phyloP scores from a whole-genome alignment of 73 alveolate species.

The Paramecium sexaurelia region DNA sequence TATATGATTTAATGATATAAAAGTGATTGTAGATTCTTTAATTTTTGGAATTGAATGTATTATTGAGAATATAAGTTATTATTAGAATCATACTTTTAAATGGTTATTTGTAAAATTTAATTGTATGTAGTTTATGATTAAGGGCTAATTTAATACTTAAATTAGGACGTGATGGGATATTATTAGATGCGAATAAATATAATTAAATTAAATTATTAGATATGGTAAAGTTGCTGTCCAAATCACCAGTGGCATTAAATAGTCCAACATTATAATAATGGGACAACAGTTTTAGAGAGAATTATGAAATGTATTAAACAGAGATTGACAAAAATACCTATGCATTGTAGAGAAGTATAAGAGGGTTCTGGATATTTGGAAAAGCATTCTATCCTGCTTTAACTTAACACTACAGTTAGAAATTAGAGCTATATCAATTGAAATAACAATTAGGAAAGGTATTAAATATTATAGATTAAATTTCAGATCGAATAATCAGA shows the following conservation, averaged over 20 bases:
- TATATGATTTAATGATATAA: too few species aligned
- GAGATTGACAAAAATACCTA: constrained; percentile 22
- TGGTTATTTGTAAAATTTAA: not conserved
- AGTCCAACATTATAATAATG: constrained; percentile 1
- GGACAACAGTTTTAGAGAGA: constrained; percentile 36
- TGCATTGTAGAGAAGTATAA: constrained; percentile 35
- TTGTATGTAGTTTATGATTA: not conserved
- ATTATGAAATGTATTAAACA: not conserved
- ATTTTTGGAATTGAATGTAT: not conserved
- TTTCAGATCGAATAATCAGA: constrained; percentile 25
- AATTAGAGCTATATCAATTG: not conserved
- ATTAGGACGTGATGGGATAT: not conserved
- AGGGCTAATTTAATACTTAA: not conserved
- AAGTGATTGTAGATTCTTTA: too few species aligned
- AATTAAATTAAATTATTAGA: not conserved
- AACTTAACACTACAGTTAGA: not conserved
- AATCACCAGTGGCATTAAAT: constrained; percentile 46
- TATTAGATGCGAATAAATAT: not conserved
- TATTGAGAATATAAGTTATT: not conserved
- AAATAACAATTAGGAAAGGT: constrained; percentile 40
- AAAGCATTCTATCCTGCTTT: constrained; percentile 18
- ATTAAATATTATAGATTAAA: not conserved
- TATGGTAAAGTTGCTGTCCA: constrained; percentile 45
- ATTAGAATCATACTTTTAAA: not conserved
- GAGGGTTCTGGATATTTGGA: constrained; percentile 55